Evolutionary conservation across 108 stramenopile genomes (phyloP), one percentile per base, ranked within the genome.

Genomic region (Nannochloropsis granulata): DNA sequence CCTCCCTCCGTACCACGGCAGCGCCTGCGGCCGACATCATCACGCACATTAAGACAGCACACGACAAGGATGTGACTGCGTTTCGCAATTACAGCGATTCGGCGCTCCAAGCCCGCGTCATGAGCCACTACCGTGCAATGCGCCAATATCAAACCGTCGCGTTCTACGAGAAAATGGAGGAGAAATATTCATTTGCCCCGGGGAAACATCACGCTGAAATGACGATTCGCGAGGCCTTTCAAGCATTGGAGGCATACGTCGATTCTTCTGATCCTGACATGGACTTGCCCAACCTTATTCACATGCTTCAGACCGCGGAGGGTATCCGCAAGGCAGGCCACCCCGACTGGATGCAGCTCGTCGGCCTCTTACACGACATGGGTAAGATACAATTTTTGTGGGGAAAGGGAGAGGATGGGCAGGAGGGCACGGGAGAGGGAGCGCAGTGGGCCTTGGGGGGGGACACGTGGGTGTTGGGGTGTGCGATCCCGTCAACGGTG

Each of bases 311-410:
- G 82, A 94, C 94, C 13, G 94, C 94, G 12, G 94, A 94, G 86
- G 92, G 93, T 12, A 93, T 94, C 43, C 91, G 94, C 43, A 83
- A 83, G 45, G 93, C 92, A 12, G 89, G 88, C 19, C 94, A 93
- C 81, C 94, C 94, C 16, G 94, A 94, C 26, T 94, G 94, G 94
- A 42, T 94, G n/a, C 91, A 93, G 80, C 85, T 94, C 45, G 86
- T 88, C 13, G 94, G 94, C 8, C 81, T 94, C 19, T 78, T 94
- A n/a, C 94, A 94, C 83, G 94, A 94, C 79, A 93, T 94, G 93
- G 94, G 94, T 0, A 94, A 94, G 78, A 94, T 94, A 44, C 92
- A 93, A 92, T 94, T 93, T 84, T 88, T 94, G 0, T 94, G 93
- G 93, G 94, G 94, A 8, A 86, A 43, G 79, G 90, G 21, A 5